phyloP scores from a whole-genome alignment of 108 stramenopile species.

The Stephanodiscus triporus region DNA sequence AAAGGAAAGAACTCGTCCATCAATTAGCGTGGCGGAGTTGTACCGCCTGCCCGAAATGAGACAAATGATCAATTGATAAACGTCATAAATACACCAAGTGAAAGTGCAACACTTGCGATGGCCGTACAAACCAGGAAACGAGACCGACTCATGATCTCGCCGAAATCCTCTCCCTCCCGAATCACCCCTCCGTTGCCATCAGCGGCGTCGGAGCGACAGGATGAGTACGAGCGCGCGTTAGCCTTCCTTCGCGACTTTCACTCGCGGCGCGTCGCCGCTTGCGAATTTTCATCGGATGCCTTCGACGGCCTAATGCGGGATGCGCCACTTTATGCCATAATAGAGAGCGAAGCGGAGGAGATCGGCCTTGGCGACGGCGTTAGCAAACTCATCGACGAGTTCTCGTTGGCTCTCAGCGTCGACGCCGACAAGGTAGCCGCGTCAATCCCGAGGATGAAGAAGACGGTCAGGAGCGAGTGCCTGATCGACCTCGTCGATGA shows the following conservation, averaged over 20 bases:
- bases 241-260: constrained; percentile 41
- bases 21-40: too few relatives aligned
- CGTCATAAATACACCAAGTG: too few relatives aligned
- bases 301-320: too few relatives aligned
- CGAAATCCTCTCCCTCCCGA: too few relatives aligned
- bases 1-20: too few relatives aligned
- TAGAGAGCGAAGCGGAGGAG: background rate
- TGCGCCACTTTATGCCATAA: background rate
- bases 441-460: background rate
- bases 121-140: too few relatives aligned
- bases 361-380: background rate
- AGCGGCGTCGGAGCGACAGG: background rate
- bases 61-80: too few relatives aligned
- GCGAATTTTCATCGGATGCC: background rate
- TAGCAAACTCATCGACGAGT: background rate
- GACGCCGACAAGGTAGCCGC: background rate
- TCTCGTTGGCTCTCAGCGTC: background rate
- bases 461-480: background rate
- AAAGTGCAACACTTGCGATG: too few relatives aligned
- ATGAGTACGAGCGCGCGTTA: constrained; percentile 42
- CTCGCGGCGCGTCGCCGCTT: constrained; percentile 21
- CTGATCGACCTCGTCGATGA: background rate
- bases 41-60: too few relatives aligned
- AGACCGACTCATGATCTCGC: too few relatives aligned
- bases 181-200: too few relatives aligned